Percentiles rank a stretch among this genome's conserved stretches.
phyloP scores from a whole-genome alignment of 2,329 filamentous ascomycete genomes.

The Fusarium sp. region DNA sequence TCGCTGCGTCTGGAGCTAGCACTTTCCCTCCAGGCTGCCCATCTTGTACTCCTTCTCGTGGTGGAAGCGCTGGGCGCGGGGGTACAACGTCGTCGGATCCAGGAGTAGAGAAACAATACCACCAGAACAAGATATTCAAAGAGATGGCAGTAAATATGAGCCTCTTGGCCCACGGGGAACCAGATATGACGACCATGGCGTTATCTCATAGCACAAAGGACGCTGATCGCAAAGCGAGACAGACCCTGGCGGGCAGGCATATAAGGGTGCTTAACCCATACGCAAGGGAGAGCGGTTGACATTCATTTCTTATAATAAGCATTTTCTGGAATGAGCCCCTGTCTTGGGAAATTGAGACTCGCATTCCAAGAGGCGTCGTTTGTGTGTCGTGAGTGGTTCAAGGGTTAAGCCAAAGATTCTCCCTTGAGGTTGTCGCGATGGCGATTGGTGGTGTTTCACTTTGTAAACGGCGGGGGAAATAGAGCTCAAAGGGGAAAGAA shows the following conservation, averaged over 20 bases:
- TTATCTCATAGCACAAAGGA: background rate
- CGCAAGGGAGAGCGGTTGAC: constrained; percentile 32
- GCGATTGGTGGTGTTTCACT: constrained; percentile 34
- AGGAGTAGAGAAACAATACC: constrained; percentile 10
- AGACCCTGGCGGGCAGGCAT: constrained; percentile 5
- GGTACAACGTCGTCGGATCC: constrained; percentile 1
- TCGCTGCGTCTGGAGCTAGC: background rate
- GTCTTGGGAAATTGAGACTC: constrained; percentile 11
- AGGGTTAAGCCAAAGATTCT: constrained; percentile 13
- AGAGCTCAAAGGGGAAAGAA: constrained; percentile 23
- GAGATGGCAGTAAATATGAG: constrained; percentile 18
- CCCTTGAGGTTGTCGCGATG: constrained; percentile 14
- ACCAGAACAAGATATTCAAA: constrained; percentile 30
- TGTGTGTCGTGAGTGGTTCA: background rate
- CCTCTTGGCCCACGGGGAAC: constrained; percentile 36
- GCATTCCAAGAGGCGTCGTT: constrained; percentile 21
- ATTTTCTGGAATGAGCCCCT: constrained; percentile 39
- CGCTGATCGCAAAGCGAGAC: constrained; percentile 16
- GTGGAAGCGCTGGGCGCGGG: background rate
- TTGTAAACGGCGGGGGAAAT: constrained; percentile 5
- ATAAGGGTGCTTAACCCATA: constrained; percentile 24
- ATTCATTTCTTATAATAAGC: constrained; percentile 3
- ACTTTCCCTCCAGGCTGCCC: background rate
- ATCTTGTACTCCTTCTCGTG: background rate
- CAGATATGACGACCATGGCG: constrained; percentile 38